These are phyloP conservation scores for Blumeria hordei DNA, from an alignment of 2,329 filamentous ascomycete genomes.

Conservation along the genomic window DNA sequence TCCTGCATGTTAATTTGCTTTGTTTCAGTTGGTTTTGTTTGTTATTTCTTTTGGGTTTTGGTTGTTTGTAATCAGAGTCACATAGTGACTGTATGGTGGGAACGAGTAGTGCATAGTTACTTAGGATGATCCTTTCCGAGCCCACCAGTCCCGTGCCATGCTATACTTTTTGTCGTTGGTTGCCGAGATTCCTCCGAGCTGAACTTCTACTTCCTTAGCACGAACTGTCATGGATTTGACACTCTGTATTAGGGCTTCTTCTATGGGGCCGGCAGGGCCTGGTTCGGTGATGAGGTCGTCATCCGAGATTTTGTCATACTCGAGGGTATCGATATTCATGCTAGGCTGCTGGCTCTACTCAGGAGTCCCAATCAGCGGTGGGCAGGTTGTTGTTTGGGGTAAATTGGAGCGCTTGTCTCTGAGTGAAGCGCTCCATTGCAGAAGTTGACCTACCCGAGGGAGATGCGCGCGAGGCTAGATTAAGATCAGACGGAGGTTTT, in stretches of 20 bases:
- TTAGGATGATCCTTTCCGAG: too few relatives aligned
- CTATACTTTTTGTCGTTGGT: background rate
- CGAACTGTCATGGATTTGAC: background rate
- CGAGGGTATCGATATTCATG: background rate
- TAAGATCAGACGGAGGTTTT: too few relatives aligned
- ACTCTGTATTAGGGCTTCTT: background rate
- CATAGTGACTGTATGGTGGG: too few relatives aligned
- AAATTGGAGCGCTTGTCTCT: background rate
- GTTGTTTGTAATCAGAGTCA: too few relatives aligned
- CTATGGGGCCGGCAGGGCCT: background rate
- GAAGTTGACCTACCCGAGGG: background rate
- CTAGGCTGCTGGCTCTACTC: background rate
- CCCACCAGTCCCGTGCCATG: too few relatives aligned
- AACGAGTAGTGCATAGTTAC: too few relatives aligned
- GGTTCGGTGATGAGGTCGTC: background rate
- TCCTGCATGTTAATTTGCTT: too few relatives aligned
- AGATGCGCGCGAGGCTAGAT: too few relatives aligned
- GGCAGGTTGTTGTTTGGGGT: background rate
- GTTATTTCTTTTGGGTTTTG: too few relatives aligned
- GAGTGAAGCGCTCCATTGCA: background rate
- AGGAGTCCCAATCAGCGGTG: background rate
- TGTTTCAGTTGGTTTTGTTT: too few relatives aligned
- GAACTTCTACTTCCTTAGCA: background rate
- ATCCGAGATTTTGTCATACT: background rate
- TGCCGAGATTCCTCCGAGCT: background rate